Evolutionary conservation across 2,329 filamentous ascomycete species (phyloP).

Genomic region (Domatiomyces catenatus): DNA sequence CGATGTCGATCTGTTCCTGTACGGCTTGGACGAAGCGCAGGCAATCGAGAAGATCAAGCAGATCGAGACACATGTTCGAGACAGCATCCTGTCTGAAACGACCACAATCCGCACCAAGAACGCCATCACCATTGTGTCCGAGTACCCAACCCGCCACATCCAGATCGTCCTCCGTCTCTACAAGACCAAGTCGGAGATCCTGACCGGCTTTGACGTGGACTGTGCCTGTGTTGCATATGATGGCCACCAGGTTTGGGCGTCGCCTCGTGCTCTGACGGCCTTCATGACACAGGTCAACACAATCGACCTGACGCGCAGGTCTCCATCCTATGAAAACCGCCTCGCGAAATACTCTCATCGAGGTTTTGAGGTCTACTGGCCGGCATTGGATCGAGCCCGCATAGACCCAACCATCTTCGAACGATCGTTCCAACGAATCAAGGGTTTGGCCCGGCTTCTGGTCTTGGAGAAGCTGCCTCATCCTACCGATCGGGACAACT

Average conservation of each 20-base stretch:
- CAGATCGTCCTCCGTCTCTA: constrained; percentile 79
- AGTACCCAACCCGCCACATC: constrained; percentile 70
- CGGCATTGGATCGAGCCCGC: constrained; percentile 54
- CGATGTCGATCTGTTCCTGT: constrained; percentile 75
- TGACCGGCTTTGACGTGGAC: constrained; percentile 80
- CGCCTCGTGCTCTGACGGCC: constrained; percentile 59
- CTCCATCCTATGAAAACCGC: constrained; percentile 75
- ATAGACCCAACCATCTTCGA: constrained; percentile 81
- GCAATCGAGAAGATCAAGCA: constrained; percentile 71
- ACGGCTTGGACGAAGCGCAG: constrained; percentile 60
- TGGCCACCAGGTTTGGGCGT: constrained; percentile 63
- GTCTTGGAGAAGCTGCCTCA: constrained; percentile 67
- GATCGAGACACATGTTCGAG: constrained; percentile 59
- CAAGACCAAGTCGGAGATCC: constrained; percentile 66
- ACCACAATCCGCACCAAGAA: constrained; percentile 77
- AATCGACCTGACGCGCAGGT: constrained; percentile 62
- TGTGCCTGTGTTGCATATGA: constrained; percentile 69
- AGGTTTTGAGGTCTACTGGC: constrained; percentile 74
- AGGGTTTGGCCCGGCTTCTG: constrained; percentile 63
- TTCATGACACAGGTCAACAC: constrained; percentile 73
- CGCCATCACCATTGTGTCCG: constrained; percentile 68
- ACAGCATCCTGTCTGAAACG: constrained; percentile 67
- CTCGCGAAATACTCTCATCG: constrained; percentile 72
- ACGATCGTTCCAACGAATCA: constrained; percentile 57
- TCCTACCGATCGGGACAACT: constrained; percentile 49